Percentiles rank a stretch among this genome's conserved stretches.
Conservation (phyloP, 177 flowering plant genomes). For the Vitis hybrid region DNA sequence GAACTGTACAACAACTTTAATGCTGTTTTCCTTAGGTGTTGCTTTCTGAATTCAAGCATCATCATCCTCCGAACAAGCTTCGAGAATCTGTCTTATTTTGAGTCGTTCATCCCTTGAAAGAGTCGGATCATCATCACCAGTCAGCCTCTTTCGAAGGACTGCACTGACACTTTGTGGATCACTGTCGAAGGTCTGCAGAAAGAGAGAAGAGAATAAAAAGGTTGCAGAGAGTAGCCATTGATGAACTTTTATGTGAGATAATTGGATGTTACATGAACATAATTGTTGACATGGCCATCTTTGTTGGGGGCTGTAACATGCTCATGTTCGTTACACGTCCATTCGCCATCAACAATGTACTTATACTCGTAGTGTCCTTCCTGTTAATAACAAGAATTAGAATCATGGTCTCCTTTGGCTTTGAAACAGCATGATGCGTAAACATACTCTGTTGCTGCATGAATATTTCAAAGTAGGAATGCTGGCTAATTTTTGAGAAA, state of each 20-base stretch:
- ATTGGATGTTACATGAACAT: slow-evolving; percentile 48
- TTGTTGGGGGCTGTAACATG: slow-evolving; percentile 56
- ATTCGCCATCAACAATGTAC: slow-evolving; percentile 84
- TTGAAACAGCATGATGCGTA: too few relatives aligned
- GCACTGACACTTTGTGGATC: slow-evolving; percentile 34
- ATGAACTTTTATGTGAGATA: background rate
- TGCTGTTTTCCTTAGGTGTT: too few relatives aligned
- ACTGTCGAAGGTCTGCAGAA: slow-evolving; percentile 48
- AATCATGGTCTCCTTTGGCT: too few relatives aligned
- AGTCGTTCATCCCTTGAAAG: slow-evolving; percentile 61
- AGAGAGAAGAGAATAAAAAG: too few relatives aligned
- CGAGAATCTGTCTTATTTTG: slow-evolving; percentile 51
- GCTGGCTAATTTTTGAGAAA: too few relatives aligned
- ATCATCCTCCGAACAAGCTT: slow-evolving; percentile 38
- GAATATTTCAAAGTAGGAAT: too few relatives aligned
- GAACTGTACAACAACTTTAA: too few relatives aligned
- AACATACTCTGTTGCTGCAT: too few relatives aligned
- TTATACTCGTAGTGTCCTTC: slow-evolving; percentile 93
- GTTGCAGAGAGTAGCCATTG: too few relatives aligned
- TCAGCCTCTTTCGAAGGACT: slow-evolving; percentile 43
- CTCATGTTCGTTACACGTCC: slow-evolving; percentile 62
- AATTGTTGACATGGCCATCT: slow-evolving; percentile 94
- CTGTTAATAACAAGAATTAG: slow-evolving; percentile 33
- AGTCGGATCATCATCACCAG: slow-evolving; percentile 54
- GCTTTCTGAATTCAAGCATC: background rate